Percentiles rank a stretch among this genome's conserved stretches.
These are phyloP conservation scores for Trypanosoma boissoni DNA, from an alignment of 208 protist genomes.

Conservation along the genomic window DNA sequence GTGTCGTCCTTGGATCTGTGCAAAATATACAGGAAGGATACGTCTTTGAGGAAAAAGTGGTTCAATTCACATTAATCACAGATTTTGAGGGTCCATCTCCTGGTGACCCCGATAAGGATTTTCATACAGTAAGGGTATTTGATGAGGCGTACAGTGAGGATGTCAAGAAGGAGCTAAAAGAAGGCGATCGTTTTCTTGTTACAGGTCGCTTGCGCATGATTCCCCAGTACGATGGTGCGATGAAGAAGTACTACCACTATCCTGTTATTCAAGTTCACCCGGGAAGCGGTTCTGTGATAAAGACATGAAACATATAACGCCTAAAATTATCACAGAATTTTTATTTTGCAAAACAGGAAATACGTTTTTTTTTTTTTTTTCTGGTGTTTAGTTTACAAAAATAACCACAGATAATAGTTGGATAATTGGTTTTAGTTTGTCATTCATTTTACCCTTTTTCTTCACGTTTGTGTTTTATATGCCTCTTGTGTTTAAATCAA, in stretches of 20 bases:
- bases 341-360: conserved; percentile 2
- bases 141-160: conserved; percentile 42
- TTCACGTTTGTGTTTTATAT: too few relatives aligned
- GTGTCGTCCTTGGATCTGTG: conserved; percentile 74
- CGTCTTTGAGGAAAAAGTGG: conserved; percentile 82
- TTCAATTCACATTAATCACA: conserved; percentile 84
- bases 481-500: too few relatives aligned
- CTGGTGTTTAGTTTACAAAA: background rate
- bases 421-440: too few relatives aligned
- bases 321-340: background rate
- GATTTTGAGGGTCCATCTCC: conserved; percentile 71
- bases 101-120: conserved; percentile 86
- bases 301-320: conserved; percentile 15
- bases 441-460: too few relatives aligned
- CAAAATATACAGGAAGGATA: conserved; percentile 80
- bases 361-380: conserved; percentile 10
- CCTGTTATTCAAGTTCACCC: conserved; percentile 80
- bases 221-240: conserved; percentile 71
- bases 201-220: conserved; percentile 80
- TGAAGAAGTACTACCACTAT: conserved; percentile 87
- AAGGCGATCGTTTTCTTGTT: conserved; percentile 54
- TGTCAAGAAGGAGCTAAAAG: conserved; percentile 37
- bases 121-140: conserved; percentile 83
- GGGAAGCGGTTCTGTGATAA: conserved; percentile 43
- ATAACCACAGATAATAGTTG: background rate